phyloP scores from a whole-genome alignment of 1,139 yeast species.

The Pichia sp. region DNA sequence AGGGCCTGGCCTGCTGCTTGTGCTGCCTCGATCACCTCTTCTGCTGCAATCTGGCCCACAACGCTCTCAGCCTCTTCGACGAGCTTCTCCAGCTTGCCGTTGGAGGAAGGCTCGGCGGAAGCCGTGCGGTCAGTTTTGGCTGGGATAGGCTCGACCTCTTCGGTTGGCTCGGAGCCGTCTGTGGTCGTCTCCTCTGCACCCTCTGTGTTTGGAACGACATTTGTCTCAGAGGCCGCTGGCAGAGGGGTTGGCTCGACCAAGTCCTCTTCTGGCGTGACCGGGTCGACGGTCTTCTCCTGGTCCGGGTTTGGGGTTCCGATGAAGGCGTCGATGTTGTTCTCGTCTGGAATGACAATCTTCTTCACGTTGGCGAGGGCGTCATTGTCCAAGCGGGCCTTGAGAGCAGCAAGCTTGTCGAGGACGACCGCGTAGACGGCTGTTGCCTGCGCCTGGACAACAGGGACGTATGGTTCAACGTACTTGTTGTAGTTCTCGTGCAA shows the following conservation, averaged over 20 bases:
- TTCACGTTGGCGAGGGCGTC: constrained; percentile 12
- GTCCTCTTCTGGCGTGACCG: constrained; percentile 14
- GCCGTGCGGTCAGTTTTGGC: constrained; percentile 6
- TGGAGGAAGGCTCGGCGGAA: neutral
- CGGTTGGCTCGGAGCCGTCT: constrained; percentile 3
- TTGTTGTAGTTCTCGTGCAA: neutral
- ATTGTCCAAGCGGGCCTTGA: constrained; percentile 11
- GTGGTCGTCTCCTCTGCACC: neutral
- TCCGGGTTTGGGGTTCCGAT: constrained; percentile 6
- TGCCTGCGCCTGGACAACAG: constrained; percentile 5
- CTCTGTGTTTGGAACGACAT: constrained; percentile 8
- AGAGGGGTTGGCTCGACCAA: constrained; percentile 12
- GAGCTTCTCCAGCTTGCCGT: constrained; percentile 11
- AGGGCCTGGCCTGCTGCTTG: constrained; percentile 20
- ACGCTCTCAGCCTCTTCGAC: constrained; percentile 21
- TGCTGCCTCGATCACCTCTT: constrained; percentile 20
- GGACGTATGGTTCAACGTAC: constrained; percentile 9
- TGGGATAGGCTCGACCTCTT: constrained; percentile 5
- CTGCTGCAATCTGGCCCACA: constrained; percentile 24
- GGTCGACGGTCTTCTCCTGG: constrained; percentile 9
- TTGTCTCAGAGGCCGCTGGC: neutral
- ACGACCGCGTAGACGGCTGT: neutral
- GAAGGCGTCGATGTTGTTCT: constrained; percentile 12
- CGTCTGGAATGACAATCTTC: constrained; percentile 13
- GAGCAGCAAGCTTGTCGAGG: neutral